Evolutionary conservation across 768 basidiomycete species (phyloP), one percentile per base, ranked within the genome.

Genomic region (Russula griseocarnosa): DNA sequence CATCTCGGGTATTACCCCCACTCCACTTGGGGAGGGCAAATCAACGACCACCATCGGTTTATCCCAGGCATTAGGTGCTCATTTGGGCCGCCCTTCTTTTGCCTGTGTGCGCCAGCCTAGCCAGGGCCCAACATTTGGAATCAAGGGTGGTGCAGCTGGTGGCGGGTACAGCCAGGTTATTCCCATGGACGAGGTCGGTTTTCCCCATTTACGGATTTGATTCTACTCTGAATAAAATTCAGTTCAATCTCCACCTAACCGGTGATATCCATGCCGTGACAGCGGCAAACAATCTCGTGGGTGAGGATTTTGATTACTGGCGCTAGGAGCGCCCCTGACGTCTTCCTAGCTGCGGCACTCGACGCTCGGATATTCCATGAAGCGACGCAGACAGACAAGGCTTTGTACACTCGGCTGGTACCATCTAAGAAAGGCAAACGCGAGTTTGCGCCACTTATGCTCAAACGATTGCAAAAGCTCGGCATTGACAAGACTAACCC

Each of bases 311-410:
- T 16, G 13, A 38, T 50, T 22, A 66, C 67, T 70, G 34, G 3
- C 1, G 36, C n/a, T 52, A 40, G 38, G 11, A 30, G 18, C 14
- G 16, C 49, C 46, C 60, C 32, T 70, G 22, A 60, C 18, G 16
- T 26, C n/a, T 24, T 22, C 67, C 22, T 65, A 92, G 95, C 96
- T 67, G 96, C 97, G 63, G 97, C 96, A 57, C 79, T 99, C 60
- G 94, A 97, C 73, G 96, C 96, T 22, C 87, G 96, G 57, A 95
- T 97, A 76, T 96, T 98, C 84, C 96, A 99, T 71, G 96, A 99
- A 74, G 88, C 86, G 16, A 98, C 96, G 10, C 94, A 95, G 72
- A 84, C 87, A 58, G 94, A 99, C 79, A 98, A 98, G 83, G 93
- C 87, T 5, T 81, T 99, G 53, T 98, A 91, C 79, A 90, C 78